Conservation (phyloP, 148 eudicot genomes). For the Silene conica region DNA sequence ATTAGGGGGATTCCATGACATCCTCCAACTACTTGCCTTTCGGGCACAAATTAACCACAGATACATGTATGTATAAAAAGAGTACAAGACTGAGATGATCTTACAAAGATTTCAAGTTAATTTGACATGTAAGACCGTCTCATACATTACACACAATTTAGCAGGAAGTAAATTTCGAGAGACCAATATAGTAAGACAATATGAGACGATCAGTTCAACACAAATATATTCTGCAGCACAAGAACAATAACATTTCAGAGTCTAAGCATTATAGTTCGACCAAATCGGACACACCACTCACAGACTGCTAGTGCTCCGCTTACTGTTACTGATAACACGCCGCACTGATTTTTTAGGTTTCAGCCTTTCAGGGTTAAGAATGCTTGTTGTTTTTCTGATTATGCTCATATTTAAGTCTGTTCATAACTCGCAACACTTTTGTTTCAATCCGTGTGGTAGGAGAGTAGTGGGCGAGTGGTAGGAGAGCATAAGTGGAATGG, state of each 20-base stretch:
- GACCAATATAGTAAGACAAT: neutral
- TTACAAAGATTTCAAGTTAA: neutral
- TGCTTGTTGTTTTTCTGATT: too few relatives aligned
- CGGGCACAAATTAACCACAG: too few relatives aligned
- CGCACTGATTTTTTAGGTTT: neutral
- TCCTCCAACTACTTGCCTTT: too few relatives aligned
- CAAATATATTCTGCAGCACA: neutral
- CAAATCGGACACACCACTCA: slow-evolving; percentile 6
- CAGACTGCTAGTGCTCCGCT: slow-evolving; percentile 20
- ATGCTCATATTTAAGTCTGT: too few relatives aligned
- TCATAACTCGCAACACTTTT: too few relatives aligned
- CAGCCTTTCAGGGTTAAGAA: neutral
- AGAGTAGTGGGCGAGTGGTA: too few relatives aligned
- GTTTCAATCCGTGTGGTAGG: too few relatives aligned
- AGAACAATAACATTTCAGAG: slow-evolving; percentile 10
- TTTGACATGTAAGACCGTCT: too few relatives aligned
- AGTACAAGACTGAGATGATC: slow-evolving; percentile 38
- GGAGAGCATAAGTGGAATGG: too few relatives aligned
- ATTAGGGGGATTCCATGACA: too few relatives aligned
- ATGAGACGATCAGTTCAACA: neutral
- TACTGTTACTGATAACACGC: neutral
- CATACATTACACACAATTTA: too few relatives aligned
- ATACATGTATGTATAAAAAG: too few relatives aligned
- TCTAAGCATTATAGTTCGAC: neutral
- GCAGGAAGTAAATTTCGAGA: neutral